phyloP scores from a whole-genome alignment of 2,329 filamentous ascomycete species.

The Chaetomiaceae sp. region DNA sequence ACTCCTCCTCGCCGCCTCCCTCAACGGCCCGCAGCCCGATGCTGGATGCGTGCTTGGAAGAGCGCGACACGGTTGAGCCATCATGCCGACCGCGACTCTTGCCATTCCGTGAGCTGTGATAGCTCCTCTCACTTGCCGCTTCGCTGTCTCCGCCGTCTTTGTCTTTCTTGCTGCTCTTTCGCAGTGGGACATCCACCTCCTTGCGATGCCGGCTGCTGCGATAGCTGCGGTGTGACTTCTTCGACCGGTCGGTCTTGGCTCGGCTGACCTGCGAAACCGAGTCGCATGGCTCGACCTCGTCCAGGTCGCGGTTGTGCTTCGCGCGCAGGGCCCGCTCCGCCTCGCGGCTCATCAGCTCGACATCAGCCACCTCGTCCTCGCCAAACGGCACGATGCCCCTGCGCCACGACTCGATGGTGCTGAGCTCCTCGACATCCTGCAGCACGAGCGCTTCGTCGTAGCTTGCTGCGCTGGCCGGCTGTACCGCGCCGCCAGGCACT shows the following conservation, averaged over 20 bases:
- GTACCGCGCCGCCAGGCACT: no score
- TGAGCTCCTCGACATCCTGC: conserved; percentile 46
- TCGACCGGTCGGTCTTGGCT: conserved; percentile 29
- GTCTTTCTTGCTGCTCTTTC: conserved; percentile 19
- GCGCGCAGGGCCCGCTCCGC: conserved; percentile 42
- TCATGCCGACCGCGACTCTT: conserved; percentile 1
- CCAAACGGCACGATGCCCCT: conserved; percentile 47
- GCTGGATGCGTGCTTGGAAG: conserved; percentile 30
- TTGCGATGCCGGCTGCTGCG: conserved; percentile 10
- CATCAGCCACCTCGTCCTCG: conserved; percentile 44
- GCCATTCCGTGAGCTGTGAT: conserved; percentile 31
- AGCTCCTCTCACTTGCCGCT: conserved; percentile 33
- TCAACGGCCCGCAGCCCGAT: conserved; percentile 30
- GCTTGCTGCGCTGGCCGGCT: conserved; percentile 14
- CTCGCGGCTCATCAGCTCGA: conserved; percentile 53
- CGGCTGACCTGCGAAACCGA: conserved; percentile 22
- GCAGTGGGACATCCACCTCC: conserved; percentile 21
- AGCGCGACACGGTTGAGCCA: conserved; percentile 23
- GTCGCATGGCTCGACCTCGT: conserved; percentile 25
- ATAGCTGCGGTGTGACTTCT: conserved; percentile 18
- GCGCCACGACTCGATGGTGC: conserved; percentile 53
- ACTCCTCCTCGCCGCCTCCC: conserved; percentile 31
- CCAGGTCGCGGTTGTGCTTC: conserved; percentile 26
- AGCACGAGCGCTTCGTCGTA: conserved; percentile 52
- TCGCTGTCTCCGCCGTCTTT: conserved; percentile 23